phyloP scores from a whole-genome alignment of 2,329 filamentous ascomycete genomes.

The Claviceps fusiformis region DNA sequence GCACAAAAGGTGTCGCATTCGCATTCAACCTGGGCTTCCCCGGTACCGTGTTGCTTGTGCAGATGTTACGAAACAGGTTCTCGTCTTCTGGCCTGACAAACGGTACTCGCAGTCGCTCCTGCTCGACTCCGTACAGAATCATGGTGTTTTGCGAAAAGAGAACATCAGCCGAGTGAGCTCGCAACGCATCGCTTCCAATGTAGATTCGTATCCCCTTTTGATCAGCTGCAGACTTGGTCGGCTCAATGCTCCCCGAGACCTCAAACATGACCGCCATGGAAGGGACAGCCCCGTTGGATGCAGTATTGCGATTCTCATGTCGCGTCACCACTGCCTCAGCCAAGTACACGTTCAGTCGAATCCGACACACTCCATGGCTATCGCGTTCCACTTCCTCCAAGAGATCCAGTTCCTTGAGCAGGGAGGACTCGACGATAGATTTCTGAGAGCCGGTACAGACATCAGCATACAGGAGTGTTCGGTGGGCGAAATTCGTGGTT shows the following conservation, averaged over 20 bases:
- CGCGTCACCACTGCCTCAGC: constrained; percentile 79
- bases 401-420: constrained; percentile 64
- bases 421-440: constrained; percentile 63
- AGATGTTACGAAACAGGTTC: constrained; percentile 61
- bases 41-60: constrained; percentile 42
- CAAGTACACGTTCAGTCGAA: constrained; percentile 74
- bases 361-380: constrained; percentile 50
- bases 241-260: constrained; percentile 43
- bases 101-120: constrained; percentile 77
- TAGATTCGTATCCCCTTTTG: constrained; percentile 66
- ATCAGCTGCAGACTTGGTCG: constrained; percentile 21
- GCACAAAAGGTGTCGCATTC: constrained; percentile 28
- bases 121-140: constrained; percentile 73
- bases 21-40: constrained; percentile 48
- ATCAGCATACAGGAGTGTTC: constrained; percentile 78
- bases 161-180: constrained; percentile 77
- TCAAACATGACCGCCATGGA: constrained; percentile 70
- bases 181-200: constrained; percentile 76
- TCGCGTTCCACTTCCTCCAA: constrained; percentile 51
- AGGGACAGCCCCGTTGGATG: constrained; percentile 58
- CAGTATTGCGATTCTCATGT: constrained; percentile 55
- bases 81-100: constrained; percentile 89
- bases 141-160: constrained; percentile 86
- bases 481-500: constrained; percentile 78
- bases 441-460: constrained; percentile 84